Conservation (phyloP, 495 filamentous ascomycete species). For the Penicillium canescens region DNA sequence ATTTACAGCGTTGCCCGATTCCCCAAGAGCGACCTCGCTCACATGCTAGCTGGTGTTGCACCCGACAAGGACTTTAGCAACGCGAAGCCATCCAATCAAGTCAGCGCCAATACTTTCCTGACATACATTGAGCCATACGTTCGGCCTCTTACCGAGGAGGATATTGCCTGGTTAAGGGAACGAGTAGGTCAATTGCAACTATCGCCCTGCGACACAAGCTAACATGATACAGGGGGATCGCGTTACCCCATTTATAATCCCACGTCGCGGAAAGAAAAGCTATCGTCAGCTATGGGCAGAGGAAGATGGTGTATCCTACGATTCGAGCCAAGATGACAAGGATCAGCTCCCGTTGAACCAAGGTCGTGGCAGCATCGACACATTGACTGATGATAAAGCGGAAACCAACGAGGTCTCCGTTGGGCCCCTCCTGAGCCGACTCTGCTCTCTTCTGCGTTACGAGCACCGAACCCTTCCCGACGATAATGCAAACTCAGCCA, state of each 20-base stretch:
- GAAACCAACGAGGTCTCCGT: slow-evolving; percentile 91
- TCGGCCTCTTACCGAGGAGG: slow-evolving; percentile 87
- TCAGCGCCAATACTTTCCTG: slow-evolving; percentile 84
- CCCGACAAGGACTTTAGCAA: slow-evolving; percentile 95
- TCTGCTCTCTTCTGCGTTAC: slow-evolving; percentile 79
- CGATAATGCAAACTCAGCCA: slow-evolving; percentile 48
- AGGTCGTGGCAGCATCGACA: slow-evolving; percentile 78
- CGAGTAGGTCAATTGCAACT: slow-evolving; percentile 42
- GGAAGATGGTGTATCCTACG: slow-evolving; percentile 79
- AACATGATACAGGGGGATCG: slow-evolving; percentile 68
- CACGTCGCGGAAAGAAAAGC: slow-evolving; percentile 76
- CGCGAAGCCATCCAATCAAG: slow-evolving; percentile 90
- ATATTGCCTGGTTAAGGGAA: slow-evolving; percentile 90
- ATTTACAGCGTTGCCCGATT: slow-evolving; percentile 87
- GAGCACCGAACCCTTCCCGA: slow-evolving; percentile 67
- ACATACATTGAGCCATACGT: slow-evolving; percentile 89
- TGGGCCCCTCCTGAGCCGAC: slow-evolving; percentile 80
- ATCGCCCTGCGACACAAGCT: background rate
- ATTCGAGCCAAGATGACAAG: slow-evolving; percentile 54
- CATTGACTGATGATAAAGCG: slow-evolving; percentile 77
- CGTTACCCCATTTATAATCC: slow-evolving; percentile 77
- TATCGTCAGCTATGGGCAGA: slow-evolving; percentile 92
- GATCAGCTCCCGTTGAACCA: slow-evolving; percentile 77
- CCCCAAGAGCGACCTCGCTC: slow-evolving; percentile 73
- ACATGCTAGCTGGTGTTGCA: slow-evolving; percentile 82